Conservation (phyloP, 108 stramenopile species). For the Thalassiosira profunda region DNA sequence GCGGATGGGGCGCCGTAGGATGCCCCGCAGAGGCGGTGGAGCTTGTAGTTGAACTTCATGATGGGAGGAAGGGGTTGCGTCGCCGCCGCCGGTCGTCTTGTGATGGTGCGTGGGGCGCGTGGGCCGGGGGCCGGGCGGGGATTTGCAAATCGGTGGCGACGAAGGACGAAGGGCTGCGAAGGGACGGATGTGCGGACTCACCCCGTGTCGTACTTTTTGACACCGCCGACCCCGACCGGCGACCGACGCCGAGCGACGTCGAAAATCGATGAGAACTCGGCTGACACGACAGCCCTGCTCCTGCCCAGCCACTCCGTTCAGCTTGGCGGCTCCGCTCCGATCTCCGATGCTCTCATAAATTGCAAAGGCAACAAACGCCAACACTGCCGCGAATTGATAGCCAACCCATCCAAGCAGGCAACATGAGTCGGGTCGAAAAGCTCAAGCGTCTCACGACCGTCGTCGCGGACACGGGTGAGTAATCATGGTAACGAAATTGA, state of each 20-base stretch:
- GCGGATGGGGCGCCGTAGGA: constrained; percentile 88
- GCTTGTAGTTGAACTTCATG: constrained; percentile 96
- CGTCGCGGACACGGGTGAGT: constrained; percentile 93
- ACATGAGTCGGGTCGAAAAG: constrained; percentile 64
- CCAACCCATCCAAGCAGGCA: neutral
- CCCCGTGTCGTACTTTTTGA: neutral
- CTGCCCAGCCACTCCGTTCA: neutral
- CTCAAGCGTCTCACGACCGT: constrained; percentile 86
- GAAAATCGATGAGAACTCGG: neutral
- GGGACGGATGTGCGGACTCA: too few species aligned
- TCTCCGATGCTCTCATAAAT: neutral
- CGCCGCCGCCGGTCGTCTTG: too few species aligned
- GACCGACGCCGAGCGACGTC: neutral
- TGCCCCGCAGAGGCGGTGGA: constrained; percentile 94
- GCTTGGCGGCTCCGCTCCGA: neutral
- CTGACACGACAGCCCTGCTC: neutral
- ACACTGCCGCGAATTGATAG: neutral
- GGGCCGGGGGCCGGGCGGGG: neutral
- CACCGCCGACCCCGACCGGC: neutral
- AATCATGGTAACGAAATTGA: too few species aligned
- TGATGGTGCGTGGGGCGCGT: neutral
- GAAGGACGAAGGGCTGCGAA: neutral
- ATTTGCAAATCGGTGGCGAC: neutral
- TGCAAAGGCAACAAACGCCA: neutral
- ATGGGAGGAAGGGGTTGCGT: too few species aligned